Conservation (phyloP, 2,329 filamentous ascomycete genomes). For the Coleophoma crateriformis region DNA sequence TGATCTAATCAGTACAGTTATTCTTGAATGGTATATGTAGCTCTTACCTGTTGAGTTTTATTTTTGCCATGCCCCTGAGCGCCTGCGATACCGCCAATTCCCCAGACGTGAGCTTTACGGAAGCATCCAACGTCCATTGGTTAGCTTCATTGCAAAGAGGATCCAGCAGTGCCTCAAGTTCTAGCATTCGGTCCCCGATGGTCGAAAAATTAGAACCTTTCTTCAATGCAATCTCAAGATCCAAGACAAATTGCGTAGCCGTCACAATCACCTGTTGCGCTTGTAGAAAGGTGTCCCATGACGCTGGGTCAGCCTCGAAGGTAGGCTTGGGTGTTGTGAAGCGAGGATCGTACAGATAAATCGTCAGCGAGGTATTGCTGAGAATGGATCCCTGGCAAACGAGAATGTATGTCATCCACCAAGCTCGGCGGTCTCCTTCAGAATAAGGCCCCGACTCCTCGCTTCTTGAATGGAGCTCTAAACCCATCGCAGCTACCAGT, state of each 20-base stretch:
- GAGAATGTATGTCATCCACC: conserved; percentile 51
- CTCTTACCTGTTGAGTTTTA: conserved; percentile 41
- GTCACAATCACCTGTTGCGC: conserved; percentile 41
- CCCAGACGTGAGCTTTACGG: conserved; percentile 28
- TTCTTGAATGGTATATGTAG: background rate
- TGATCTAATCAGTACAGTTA: background rate
- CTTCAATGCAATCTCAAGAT: conserved; percentile 37
- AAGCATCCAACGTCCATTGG: conserved; percentile 15
- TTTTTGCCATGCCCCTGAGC: conserved; percentile 39
- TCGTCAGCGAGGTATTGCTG: conserved; percentile 39
- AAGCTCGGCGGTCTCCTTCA: conserved; percentile 40
- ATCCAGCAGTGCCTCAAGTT: conserved; percentile 17
- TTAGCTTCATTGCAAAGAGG: conserved; percentile 16
- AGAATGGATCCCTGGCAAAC: conserved; percentile 46
- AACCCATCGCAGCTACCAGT: conserved; percentile 38
- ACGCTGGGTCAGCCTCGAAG: conserved; percentile 36
- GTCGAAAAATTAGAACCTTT: conserved; percentile 30
- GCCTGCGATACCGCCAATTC: conserved; percentile 38
- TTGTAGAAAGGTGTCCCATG: conserved; percentile 36
- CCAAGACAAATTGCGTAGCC: conserved; percentile 41
- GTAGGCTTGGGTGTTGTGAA: conserved; percentile 39
- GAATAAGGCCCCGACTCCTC: conserved; percentile 33
- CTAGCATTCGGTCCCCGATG: conserved; percentile 28
- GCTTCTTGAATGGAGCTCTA: conserved; percentile 34
- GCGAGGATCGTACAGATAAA: conserved; percentile 35